phyloP scores from a whole-genome alignment of 73 alveolate genomes.

The Breviolum minutum region DNA sequence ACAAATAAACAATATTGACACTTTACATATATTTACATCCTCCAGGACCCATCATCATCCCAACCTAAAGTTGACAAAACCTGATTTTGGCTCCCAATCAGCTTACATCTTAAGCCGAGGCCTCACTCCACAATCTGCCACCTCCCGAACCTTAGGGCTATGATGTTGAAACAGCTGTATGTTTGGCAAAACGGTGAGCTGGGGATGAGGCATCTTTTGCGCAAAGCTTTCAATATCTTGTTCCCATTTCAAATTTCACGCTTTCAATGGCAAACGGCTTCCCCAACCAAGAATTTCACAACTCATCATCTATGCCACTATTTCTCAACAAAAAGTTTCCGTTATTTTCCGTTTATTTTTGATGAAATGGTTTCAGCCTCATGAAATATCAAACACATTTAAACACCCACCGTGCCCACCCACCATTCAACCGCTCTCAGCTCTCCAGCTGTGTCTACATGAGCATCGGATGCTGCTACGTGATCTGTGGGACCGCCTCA shows the following conservation, averaged over 20 bases:
- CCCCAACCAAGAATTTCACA: background rate
- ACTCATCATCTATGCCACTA: too few relatives aligned
- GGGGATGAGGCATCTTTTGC: background rate
- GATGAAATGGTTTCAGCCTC: too few relatives aligned
- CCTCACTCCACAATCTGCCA: slow-evolving; percentile 84
- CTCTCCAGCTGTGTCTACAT: slow-evolving; percentile 24
- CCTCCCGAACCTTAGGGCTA: slow-evolving; percentile 24
- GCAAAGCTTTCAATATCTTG: background rate
- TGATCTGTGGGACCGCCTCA: slow-evolving; percentile 65
- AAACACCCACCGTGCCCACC: background rate
- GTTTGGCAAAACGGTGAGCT: background rate
- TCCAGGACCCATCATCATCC: background rate
- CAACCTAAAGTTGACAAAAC: background rate
- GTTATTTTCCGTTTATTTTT: too few relatives aligned
- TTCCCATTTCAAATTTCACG: background rate
- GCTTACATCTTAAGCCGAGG: background rate
- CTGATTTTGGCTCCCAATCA: background rate
- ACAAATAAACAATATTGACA: too few relatives aligned
- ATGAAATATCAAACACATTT: too few relatives aligned
- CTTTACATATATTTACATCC: too few relatives aligned
- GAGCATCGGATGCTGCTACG: slow-evolving; percentile 72
- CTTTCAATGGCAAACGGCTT: background rate
- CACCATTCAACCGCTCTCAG: slow-evolving; percentile 20
- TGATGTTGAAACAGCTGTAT: too few relatives aligned
- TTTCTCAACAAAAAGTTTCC: too few relatives aligned